phyloP scores from a whole-genome alignment of 139 green algal species.

The Raphidocelis subcapitata region DNA sequence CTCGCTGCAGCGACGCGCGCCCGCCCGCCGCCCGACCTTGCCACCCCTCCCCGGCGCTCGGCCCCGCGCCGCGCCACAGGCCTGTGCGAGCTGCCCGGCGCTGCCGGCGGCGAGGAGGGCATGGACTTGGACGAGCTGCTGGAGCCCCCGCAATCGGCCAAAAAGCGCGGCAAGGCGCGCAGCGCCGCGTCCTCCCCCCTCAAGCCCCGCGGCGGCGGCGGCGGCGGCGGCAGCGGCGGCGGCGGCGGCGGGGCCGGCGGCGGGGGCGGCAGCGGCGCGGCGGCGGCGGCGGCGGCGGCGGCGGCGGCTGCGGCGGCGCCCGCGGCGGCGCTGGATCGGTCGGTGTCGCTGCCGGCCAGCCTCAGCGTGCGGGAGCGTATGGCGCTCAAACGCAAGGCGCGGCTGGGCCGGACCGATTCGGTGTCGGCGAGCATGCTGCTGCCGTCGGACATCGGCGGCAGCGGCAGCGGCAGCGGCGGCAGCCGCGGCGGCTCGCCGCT shows the following conservation, averaged over 20 bases:
- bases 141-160: too few species aligned
- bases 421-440: not conserved
- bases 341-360: constrained; percentile 41
- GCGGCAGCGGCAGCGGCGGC: constrained; percentile 13
- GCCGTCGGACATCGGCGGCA: not conserved
- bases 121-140: constrained; percentile 78
- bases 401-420: constrained; percentile 34
- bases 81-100: constrained; percentile 9
- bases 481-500: not conserved
- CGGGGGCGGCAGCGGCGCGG: not conserved
- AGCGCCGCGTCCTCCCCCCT: not conserved
- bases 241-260: not conserved
- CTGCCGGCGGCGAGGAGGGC: constrained; percentile 52
- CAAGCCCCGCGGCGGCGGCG: not conserved
- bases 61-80: constrained; percentile 1
- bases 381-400: constrained; percentile 81
- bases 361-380: constrained; percentile 85
- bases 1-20: not conserved
- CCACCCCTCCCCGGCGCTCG: not conserved
- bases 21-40: not conserved
- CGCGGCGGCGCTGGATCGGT: too few species aligned
- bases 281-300: constrained; percentile 2
- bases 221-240: not conserved
- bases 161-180: not conserved
- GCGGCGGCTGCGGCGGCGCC: constrained; percentile 50